phyloP scores from a whole-genome alignment of 805 yeast species.

The Hanseniaspora occidentalis region DNA sequence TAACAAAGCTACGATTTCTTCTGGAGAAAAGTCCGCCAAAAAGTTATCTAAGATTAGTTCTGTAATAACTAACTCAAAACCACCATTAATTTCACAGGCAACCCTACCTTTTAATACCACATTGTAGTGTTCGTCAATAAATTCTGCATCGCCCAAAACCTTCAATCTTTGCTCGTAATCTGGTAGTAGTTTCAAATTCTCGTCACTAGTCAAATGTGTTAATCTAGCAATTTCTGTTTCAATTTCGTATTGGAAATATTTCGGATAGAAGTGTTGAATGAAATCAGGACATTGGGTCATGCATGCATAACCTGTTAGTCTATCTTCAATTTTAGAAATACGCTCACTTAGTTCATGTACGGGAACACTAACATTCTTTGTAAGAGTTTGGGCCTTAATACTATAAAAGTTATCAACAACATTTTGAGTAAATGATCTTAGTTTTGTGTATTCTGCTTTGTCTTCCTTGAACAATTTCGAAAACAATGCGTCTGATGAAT shows the following conservation, averaged over 20 bases:
- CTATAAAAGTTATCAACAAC: neutral
- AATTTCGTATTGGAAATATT: slow-evolving; percentile 34
- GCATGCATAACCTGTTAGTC: slow-evolving; percentile 17
- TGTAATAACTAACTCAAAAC: slow-evolving; percentile 82
- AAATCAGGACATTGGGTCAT: slow-evolving; percentile 31
- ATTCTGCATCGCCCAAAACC: slow-evolving; percentile 68
- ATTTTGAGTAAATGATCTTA: neutral
- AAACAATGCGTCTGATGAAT: neutral
- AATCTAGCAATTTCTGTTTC: slow-evolving; percentile 40
- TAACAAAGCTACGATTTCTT: slow-evolving; percentile 88
- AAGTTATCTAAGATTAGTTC: slow-evolving; percentile 86
- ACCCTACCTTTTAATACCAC: slow-evolving; percentile 75
- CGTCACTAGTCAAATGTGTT: slow-evolving; percentile 62
- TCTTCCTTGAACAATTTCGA: slow-evolving; percentile 8
- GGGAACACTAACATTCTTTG: neutral
- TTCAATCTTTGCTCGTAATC: slow-evolving; percentile 83
- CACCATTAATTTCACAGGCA: slow-evolving; percentile 84
- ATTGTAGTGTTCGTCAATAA: slow-evolving; percentile 63
- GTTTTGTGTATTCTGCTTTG: slow-evolving; percentile 1
- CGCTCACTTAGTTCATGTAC: neutral
- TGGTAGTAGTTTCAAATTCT: slow-evolving; percentile 79
- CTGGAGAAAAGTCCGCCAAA: slow-evolving; percentile 85
- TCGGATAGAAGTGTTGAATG: slow-evolving; percentile 30
- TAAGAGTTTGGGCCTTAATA: neutral
- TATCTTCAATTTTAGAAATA: slow-evolving; percentile 14